Percentiles rank a stretch among this genome's conserved stretches.
These are phyloP conservation scores for Globisporangium orthogonon DNA, from an alignment of 352 stramenopile species.

Conservation along the genomic window DNA sequence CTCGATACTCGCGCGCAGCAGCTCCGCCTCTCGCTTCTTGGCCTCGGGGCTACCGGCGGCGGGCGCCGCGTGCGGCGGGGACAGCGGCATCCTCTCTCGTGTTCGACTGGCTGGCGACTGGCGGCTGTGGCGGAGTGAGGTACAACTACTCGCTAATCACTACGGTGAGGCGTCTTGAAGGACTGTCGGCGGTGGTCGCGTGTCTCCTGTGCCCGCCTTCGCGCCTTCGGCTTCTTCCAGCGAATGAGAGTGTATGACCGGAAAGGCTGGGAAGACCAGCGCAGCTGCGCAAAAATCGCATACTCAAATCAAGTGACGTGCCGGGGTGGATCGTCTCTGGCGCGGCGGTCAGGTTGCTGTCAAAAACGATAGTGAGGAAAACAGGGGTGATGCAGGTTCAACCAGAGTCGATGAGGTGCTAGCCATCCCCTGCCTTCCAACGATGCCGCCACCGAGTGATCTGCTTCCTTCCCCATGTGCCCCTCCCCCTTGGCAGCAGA, in stretches of 20 bases:
- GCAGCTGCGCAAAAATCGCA: neutral
- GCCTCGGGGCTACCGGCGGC: conserved; percentile 22
- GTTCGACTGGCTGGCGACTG: neutral
- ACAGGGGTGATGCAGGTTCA: neutral
- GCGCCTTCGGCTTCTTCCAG: neutral
- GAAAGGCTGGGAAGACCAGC: neutral
- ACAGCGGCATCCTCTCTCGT: conserved; percentile 16
- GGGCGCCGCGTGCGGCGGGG: conserved; percentile 20
- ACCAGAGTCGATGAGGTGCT: neutral
- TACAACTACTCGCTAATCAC: neutral
- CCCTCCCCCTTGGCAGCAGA: no score
- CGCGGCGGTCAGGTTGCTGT: no score
- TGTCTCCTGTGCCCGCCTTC: neutral
- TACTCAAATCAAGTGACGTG: neutral
- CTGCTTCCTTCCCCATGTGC: no score
- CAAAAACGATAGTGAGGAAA: no score
- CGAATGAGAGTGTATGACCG: neutral
- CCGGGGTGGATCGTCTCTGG: neutral
- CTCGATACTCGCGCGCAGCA: conserved; percentile 68
- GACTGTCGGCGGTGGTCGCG: neutral
- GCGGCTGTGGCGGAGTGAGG: neutral
- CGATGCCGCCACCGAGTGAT: no score
- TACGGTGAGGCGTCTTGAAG: neutral
- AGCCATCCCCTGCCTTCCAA: no score
- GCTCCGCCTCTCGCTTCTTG: conserved; percentile 44